Base-by-base conservation (phyloP, 116 monocot genomes). In the Trichopus zeylanicus region DNA sequence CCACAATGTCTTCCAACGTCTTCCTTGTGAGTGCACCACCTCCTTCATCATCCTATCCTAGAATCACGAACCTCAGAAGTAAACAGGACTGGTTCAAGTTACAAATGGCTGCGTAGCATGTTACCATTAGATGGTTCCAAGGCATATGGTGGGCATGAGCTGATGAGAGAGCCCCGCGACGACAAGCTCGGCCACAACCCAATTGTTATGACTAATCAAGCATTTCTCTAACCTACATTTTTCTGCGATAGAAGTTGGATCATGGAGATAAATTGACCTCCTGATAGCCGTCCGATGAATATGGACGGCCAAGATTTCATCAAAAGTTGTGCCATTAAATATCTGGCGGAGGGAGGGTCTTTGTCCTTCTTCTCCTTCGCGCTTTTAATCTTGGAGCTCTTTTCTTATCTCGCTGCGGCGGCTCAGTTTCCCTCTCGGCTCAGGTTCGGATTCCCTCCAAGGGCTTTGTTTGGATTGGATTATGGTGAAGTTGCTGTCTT, bases 11-110 rank as follows among this genome's bases (percentile, higher is more conserved):
- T 10, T 65, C 67, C 10, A 78, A 56, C 0, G 73, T 68, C 53
- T 23, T 66, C 4, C 85, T 23, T 73, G 56, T 1, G 64, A 46
- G 54, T 85, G 85, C 5, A 89, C n/a, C n/a, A n/a, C 6, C 75
- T 81, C 81, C 10, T 46, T 47, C 89, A 81, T 85, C 71, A 89
- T 81, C 54, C 10, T 66, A 53, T 85, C 85, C 87, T 87, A 13
- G n/a, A 42, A 42, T n/a, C n/a, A n/a, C n/a, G n/a, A n/a, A n/a
- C n/a, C n/a, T n/a, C n/a, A n/a, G n/a, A n/a, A n/a, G n/a, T n/a
- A n/a, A n/a, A n/a, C n/a, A n/a, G n/a, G n/a, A n/a, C n/a, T n/a
- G n/a, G n/a, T n/a, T n/a, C n/a, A n/a, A n/a, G n/a, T n/a, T n/a
- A n/a, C n/a, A n/a, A n/a, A n/a, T n/a, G n/a, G n/a, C n/a, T n/a